These are phyloP conservation scores for Ustilago vetiveriae DNA, from an alignment of 1,284 basidiomycete species.

Conservation along the genomic window DNA sequence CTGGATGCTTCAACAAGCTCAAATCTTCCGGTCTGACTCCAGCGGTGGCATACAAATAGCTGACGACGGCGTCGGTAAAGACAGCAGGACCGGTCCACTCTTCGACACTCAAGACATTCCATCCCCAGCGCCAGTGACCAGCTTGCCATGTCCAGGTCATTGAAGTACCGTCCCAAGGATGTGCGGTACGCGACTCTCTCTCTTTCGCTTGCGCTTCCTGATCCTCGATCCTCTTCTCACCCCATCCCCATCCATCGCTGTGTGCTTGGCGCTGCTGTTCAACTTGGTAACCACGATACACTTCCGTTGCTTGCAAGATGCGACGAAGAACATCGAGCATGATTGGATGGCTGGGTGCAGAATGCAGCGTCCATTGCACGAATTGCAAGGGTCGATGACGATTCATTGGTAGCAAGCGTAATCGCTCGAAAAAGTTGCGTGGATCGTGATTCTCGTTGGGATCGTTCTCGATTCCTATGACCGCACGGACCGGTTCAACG, in stretches of 20 bases:
- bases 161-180: slow-evolving; percentile 36
- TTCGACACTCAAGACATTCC: slow-evolving; percentile 35
- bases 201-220: slow-evolving; percentile 17
- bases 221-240: slow-evolving; percentile 13
- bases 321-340: slow-evolving; percentile 44
- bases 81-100: slow-evolving; percentile 53
- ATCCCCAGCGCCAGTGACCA: slow-evolving; percentile 43
- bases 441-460: slow-evolving; percentile 30
- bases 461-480: slow-evolving; percentile 49
- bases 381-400: slow-evolving; percentile 39
- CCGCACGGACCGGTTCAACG: slow-evolving; percentile 27
- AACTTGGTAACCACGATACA: slow-evolving; percentile 29
- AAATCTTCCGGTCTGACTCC: slow-evolving; percentile 47
- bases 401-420: slow-evolving; percentile 28
- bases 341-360: slow-evolving; percentile 42
- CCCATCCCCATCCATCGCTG: slow-evolving; percentile 46
- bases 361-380: slow-evolving; percentile 49
- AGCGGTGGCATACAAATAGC: slow-evolving; percentile 42
- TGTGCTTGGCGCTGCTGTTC: slow-evolving; percentile 25
- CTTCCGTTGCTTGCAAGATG: slow-evolving; percentile 27
- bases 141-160: slow-evolving; percentile 47
- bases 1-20: slow-evolving; percentile 24
- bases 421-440: slow-evolving; percentile 37
- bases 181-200: slow-evolving; percentile 8
- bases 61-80: slow-evolving; percentile 40